Percentiles rank a stretch among this genome's conserved stretches.
Conservation (phyloP, 805 yeast genomes). For the Hanseniaspora guilliermondii region DNA sequence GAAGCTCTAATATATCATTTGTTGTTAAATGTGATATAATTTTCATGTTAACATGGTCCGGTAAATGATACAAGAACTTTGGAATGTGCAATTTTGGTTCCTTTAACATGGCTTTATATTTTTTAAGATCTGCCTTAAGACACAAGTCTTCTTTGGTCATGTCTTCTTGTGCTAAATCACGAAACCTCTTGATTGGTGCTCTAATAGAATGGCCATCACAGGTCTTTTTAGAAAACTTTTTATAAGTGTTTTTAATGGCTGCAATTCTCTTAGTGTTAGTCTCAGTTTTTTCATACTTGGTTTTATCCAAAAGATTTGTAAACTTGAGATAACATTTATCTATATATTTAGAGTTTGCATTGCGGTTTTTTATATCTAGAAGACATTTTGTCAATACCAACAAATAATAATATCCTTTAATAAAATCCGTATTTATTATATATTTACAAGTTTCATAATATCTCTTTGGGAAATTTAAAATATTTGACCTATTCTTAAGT, state of each 20-base stretch:
- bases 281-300: not conserved
- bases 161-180: conserved; percentile 5
- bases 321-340: conserved; percentile 4
- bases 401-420: conserved; percentile 5
- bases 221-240: not conserved
- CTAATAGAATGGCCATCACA: too few species aligned
- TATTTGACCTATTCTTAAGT: not conserved
- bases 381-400: not conserved
- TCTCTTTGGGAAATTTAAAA: not conserved
- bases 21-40: not conserved
- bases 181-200: not conserved
- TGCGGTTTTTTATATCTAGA: not conserved
- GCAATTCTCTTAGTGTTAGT: not conserved
- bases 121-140: not conserved
- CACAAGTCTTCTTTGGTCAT: not conserved
- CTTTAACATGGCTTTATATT: not conserved
- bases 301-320: not conserved
- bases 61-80: not conserved
- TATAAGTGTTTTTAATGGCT: not conserved
- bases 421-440: conserved; percentile 1
- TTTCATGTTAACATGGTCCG: conserved; percentile 1
- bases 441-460: conserved; percentile 1
- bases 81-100: not conserved
- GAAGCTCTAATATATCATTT: not conserved
- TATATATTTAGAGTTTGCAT: not conserved